A percentile compares a stretch with the other conserved stretches of the same genome.
These are phyloP conservation scores for Schrenkiella parvula DNA, from an alignment of 345 rosid genomes.

Conservation along the genomic window DNA sequence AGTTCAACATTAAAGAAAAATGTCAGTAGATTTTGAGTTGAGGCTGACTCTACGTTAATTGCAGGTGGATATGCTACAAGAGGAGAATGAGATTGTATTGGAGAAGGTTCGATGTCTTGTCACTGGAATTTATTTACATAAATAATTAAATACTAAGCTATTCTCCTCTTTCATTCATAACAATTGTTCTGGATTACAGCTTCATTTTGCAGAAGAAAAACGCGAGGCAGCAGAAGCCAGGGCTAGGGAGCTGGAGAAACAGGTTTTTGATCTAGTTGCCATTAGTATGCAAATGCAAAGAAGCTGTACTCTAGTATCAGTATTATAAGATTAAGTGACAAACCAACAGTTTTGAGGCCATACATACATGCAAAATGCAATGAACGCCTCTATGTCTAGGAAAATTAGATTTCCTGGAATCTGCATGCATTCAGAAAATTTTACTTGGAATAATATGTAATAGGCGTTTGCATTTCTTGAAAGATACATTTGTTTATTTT, in stretches of 20 bases:
- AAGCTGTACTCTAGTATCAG: neutral
- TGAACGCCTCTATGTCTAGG: neutral
- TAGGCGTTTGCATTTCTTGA: neutral
- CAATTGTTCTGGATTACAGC: constrained; percentile 44
- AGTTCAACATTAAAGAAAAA: neutral
- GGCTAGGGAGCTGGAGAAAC: constrained; percentile 94
- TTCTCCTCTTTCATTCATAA: constrained; percentile 11
- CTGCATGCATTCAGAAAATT: neutral
- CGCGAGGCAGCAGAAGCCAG: constrained; percentile 91
- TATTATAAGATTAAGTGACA: neutral
- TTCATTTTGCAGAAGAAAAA: constrained; percentile 64
- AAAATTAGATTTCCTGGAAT: neutral
- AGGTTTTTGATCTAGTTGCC: constrained; percentile 41
- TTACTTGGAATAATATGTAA: neutral
- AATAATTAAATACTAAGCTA: neutral
- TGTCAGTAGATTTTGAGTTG: constrained; percentile 16
- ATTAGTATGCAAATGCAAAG: neutral
- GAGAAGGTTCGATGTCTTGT: constrained; percentile 46
- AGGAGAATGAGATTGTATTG: constrained; percentile 72
- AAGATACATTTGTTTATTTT: neutral
- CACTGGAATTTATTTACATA: neutral
- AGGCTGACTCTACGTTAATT: constrained; percentile 30
- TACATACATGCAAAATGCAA: neutral
- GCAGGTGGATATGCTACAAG: constrained; percentile 93
- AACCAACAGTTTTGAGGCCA: neutral